Percentiles rank a stretch among this genome's conserved stretches.
phyloP scores from a whole-genome alignment of 208 protist species.

The Leishmania arabica region DNA sequence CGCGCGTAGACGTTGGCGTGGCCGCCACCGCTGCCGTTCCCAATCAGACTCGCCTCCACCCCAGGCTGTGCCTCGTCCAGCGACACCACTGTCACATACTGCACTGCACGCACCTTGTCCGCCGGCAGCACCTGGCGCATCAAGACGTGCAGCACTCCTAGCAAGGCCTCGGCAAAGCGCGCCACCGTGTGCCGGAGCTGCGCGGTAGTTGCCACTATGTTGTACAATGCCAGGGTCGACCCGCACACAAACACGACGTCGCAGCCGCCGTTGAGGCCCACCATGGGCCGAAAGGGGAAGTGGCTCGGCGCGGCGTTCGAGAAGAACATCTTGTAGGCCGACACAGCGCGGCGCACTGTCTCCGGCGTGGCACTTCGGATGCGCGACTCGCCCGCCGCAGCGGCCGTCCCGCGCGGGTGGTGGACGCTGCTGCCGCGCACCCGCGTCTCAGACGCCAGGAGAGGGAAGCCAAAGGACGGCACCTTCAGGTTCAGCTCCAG shows the following conservation, averaged over 20 bases:
- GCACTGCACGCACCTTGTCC: conserved; percentile 60
- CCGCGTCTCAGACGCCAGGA: conserved; percentile 65
- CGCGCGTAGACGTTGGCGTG: conserved; percentile 1
- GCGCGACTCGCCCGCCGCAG: conserved; percentile 18
- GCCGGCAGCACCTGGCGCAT: conserved; percentile 64
- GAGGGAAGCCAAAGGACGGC: conserved; percentile 80
- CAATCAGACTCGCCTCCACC: neutral
- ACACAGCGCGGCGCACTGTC: conserved; percentile 64
- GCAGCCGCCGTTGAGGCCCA: conserved; percentile 80
- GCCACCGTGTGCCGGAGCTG: conserved; percentile 47
- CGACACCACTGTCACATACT: conserved; percentile 78
- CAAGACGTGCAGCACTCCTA: conserved; percentile 78
- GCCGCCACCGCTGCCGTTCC: neutral
- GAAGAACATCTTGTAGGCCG: conserved; percentile 81
- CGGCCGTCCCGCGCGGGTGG: conserved; percentile 1
- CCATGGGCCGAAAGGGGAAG: conserved; percentile 72
- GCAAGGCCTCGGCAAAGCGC: conserved; percentile 76
- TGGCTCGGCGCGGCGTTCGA: conserved; percentile 54
- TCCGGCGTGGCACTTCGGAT: conserved; percentile 53
- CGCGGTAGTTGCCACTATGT: conserved; percentile 63
- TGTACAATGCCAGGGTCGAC: conserved; percentile 69
- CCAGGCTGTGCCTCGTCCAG: conserved; percentile 51
- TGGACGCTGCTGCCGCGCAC: conserved; percentile 29
- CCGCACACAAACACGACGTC: conserved; percentile 78
- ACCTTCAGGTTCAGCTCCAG: conserved; percentile 78